Percentiles rank a stretch among this genome's conserved stretches.
Evolutionary conservation across 352 stramenopile species (phyloP).

Genomic region (Phytopythium kandeliae): DNA sequence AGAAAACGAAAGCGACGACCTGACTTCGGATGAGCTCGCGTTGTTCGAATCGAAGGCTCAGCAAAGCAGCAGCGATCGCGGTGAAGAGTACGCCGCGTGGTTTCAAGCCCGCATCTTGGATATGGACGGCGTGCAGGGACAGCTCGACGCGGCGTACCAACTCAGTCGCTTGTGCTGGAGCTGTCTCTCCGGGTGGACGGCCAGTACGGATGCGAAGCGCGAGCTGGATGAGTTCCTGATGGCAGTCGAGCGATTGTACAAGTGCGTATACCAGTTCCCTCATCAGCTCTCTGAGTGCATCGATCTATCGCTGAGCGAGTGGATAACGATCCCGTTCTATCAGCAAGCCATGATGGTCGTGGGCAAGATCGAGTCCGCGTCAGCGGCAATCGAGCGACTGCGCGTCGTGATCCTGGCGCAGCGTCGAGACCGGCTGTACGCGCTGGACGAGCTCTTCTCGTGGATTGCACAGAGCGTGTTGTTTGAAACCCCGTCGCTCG

Average conservation of each 20-base stretch:
- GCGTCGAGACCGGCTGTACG: slow-evolving; percentile 22
- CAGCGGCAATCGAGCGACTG: slow-evolving; percentile 33
- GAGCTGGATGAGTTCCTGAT: slow-evolving; percentile 40
- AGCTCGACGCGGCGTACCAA: slow-evolving; percentile 40
- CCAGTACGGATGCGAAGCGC: slow-evolving; percentile 17
- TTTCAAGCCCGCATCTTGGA: slow-evolving; percentile 47
- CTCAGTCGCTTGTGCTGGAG: slow-evolving; percentile 29
- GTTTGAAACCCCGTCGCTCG: slow-evolving; percentile 19
- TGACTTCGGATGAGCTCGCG: slow-evolving; percentile 27
- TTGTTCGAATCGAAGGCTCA: slow-evolving; percentile 27
- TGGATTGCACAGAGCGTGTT: slow-evolving; percentile 33
- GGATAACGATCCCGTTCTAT: slow-evolving; percentile 43
- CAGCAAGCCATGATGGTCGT: slow-evolving; percentile 50
- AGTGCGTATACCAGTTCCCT: slow-evolving; percentile 34
- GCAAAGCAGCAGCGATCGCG: slow-evolving; percentile 16
- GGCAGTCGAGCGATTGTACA: slow-evolving; percentile 53
- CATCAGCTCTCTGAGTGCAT: slow-evolving; percentile 34
- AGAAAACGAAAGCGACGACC: slow-evolving; percentile 39
- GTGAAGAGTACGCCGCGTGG: slow-evolving; percentile 36
- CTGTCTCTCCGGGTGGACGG: slow-evolving; percentile 22
- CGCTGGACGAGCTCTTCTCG: slow-evolving; percentile 47
- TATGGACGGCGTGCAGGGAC: slow-evolving; percentile 52
- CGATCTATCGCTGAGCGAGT: slow-evolving; percentile 43
- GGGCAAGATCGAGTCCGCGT: slow-evolving; percentile 12
- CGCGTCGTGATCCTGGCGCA: slow-evolving; percentile 41